Conservation (phyloP, 129 eudicot genomes). For the Centella asiatica region DNA sequence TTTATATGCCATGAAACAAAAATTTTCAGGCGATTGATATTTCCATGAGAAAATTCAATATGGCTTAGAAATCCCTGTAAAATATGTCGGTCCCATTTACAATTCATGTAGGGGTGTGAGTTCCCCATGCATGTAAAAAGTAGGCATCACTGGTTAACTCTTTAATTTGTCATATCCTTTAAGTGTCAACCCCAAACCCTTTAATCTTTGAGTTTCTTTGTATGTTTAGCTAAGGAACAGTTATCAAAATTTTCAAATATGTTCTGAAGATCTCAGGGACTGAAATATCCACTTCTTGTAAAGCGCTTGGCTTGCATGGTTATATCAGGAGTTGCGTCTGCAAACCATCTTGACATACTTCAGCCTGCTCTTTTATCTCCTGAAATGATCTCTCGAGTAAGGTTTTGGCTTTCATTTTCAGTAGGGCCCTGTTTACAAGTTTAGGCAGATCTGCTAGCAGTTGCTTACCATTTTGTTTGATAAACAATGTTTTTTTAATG, state of each 20-base stretch:
- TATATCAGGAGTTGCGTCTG: slow-evolving; percentile 48
- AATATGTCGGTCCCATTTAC: no score
- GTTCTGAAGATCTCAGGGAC: slow-evolving; percentile 49
- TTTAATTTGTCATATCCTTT: background rate
- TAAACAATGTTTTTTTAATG: background rate
- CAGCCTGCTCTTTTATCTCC: slow-evolving; percentile 65
- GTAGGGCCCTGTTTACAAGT: background rate
- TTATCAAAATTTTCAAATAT: slow-evolving; percentile 4
- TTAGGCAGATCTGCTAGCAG: background rate
- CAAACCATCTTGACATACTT: slow-evolving; percentile 64
- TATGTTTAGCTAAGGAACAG: background rate
- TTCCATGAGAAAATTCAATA: no score
- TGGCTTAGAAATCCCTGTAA: no score
- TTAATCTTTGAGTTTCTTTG: background rate
- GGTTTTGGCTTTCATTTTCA: slow-evolving; percentile 1
- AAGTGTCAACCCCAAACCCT: background rate
- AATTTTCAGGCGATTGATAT: no score
- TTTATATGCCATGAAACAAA: no score
- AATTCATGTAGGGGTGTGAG: no score
- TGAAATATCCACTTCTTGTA: slow-evolving; percentile 82
- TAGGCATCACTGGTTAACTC: background rate
- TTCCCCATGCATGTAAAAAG: background rate
- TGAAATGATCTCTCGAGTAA: slow-evolving; percentile 48
- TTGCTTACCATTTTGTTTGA: background rate
- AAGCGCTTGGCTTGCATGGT: slow-evolving; percentile 91